These are phyloP conservation scores for Acanthamoeba triangularis DNA, from an alignment of 208 protist species.

Conservation along the genomic window DNA sequence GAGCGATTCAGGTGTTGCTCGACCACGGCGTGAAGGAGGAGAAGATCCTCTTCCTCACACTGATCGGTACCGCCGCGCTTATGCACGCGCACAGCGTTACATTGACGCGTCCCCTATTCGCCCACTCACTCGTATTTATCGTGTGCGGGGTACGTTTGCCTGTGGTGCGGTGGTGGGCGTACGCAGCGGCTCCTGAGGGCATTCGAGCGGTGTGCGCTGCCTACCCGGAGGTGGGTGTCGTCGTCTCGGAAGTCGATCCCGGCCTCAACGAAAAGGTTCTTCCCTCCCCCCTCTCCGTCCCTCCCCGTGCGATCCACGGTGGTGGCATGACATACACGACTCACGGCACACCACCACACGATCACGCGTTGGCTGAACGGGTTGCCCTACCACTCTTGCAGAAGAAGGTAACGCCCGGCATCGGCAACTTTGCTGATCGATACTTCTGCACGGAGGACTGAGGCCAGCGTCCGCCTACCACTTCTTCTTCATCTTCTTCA, in stretches of 20 bases:
- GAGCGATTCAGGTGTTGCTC: conserved; percentile 89
- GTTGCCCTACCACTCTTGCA: neutral
- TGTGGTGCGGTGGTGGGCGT: neutral
- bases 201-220: conserved; percentile 81
- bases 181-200: conserved; percentile 81
- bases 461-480: neutral
- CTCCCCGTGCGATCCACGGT: too few species aligned
- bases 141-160: neutral
- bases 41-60: conserved; percentile 98
- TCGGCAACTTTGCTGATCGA: conserved; percentile 30
- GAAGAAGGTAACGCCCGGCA: conserved; percentile 24
- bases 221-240: conserved; percentile 88
- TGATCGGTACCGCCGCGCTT: conserved; percentile 89
- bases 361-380: neutral
- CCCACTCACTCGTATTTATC: neutral
- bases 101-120: too few species aligned
- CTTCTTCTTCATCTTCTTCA: too few species aligned
- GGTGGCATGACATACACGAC: too few species aligned
- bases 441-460: conserved; percentile 40
- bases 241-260: conserved; percentile 95
- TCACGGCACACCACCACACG: neutral
- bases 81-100: too few species aligned
- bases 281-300: neutral
- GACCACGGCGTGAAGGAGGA: conserved; percentile 91
- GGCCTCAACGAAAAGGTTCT: conserved; percentile 90